Conservation (phyloP, 805 yeast species). For the Cyberlindnera japonica region DNA sequence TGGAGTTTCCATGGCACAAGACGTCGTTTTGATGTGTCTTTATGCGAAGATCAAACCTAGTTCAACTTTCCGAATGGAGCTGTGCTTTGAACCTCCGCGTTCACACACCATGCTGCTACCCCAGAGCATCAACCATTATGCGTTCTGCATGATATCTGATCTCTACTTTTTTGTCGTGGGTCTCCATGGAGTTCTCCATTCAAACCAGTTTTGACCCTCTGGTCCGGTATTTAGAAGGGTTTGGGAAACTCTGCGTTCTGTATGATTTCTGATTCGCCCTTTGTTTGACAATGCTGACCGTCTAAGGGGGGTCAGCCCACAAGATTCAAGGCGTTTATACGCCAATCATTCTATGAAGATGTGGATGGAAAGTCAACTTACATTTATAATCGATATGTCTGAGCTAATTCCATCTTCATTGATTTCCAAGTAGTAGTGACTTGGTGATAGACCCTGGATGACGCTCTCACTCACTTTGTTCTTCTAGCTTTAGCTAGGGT, state of each 20-base stretch:
- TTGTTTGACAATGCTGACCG: neutral
- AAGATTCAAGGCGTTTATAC: too few relatives aligned
- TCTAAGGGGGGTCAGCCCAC: neutral
- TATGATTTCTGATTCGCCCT: slow-evolving; percentile 4
- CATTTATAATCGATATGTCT: too few relatives aligned
- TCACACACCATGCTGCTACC: slow-evolving; percentile 2
- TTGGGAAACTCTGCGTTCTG: slow-evolving; percentile 8
- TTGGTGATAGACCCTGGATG: too few relatives aligned
- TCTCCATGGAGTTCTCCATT: too few relatives aligned
- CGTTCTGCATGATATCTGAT: slow-evolving; percentile 12
- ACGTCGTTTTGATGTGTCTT: slow-evolving; percentile 31
- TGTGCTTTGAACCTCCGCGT: neutral
- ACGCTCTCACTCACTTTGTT: too few relatives aligned
- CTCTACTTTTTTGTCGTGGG: too few relatives aligned
- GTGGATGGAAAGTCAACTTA: too few relatives aligned
- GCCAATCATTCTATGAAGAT: too few relatives aligned
- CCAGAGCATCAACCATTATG: slow-evolving; percentile 5
- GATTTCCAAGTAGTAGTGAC: too few relatives aligned
- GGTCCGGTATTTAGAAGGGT: neutral
- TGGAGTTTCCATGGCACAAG: slow-evolving; percentile 11
- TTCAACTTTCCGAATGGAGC: slow-evolving; percentile 4
- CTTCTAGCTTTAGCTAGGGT: too few relatives aligned
- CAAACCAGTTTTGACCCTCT: slow-evolving; percentile 1
- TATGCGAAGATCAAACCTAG: slow-evolving; percentile 28
- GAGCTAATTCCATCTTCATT: too few relatives aligned